Percentiles rank a stretch among this genome's conserved stretches.
Conservation (phyloP, 306 rosid genomes). For the Pyrus betulifolia region DNA sequence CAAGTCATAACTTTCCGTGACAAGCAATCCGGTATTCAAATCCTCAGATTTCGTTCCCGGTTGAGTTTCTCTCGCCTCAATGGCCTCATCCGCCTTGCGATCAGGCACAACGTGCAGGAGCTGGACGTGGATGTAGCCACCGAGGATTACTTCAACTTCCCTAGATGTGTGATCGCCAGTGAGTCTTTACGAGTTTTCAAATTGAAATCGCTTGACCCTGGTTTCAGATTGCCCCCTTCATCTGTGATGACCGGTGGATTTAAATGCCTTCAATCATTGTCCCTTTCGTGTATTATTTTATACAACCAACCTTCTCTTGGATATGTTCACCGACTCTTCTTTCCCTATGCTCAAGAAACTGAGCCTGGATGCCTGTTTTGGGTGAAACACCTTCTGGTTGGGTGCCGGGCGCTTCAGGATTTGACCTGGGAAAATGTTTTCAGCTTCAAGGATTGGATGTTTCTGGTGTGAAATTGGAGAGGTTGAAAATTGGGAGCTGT, state of each 20-base stretch:
- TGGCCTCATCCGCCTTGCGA: slow-evolving; percentile 49
- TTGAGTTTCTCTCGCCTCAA: slow-evolving; percentile 59
- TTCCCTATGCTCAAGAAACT: slow-evolving; percentile 52
- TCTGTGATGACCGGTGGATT: slow-evolving; percentile 53
- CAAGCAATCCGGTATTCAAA: slow-evolving; percentile 43
- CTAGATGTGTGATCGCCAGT: slow-evolving; percentile 49
- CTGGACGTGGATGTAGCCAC: slow-evolving; percentile 54
- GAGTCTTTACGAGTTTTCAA: slow-evolving; percentile 38
- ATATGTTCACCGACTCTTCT: slow-evolving; percentile 46
- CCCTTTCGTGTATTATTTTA: slow-evolving; percentile 34
- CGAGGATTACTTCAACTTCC: slow-evolving; percentile 62
- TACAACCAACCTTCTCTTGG: slow-evolving; percentile 46
- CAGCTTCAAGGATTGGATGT: slow-evolving; percentile 49
- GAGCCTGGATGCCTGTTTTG: slow-evolving; percentile 40
- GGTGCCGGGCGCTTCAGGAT: slow-evolving; percentile 40
- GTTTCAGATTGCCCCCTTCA: slow-evolving; percentile 67
- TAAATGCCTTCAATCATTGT: slow-evolving; percentile 36
- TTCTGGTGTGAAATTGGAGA: slow-evolving; percentile 31
- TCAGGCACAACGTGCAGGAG: slow-evolving; percentile 41
- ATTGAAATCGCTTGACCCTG: slow-evolving; percentile 37
- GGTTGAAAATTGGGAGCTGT: slow-evolving; percentile 35
- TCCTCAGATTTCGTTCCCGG: slow-evolving; percentile 47
- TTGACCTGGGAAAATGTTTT: slow-evolving; percentile 45
- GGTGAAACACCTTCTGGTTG: slow-evolving; percentile 39
- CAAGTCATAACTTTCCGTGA: slow-evolving; percentile 43